Base-by-base conservation (phyloP, 495 filamentous ascomycete genomes). In the Clohesyomyces aquaticus region DNA sequence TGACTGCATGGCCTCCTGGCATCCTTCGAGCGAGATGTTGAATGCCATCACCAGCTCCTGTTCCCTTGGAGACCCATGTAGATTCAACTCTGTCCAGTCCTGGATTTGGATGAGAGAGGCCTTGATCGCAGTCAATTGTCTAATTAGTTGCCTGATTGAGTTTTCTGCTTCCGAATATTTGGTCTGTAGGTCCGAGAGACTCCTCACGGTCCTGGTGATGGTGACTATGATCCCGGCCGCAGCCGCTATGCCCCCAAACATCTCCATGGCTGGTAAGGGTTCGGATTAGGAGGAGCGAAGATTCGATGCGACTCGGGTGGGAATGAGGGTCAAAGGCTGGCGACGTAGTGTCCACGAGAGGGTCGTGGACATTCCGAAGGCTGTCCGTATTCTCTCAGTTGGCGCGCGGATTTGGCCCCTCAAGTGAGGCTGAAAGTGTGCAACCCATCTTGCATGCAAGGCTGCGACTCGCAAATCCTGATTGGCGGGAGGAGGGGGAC, bases 101-200 rank as follows among this genome's bases (percentile, higher is more conserved):
- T 76, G 68, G 52, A 82, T 75, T 56, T 78, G 76, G 14, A 66
- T 73, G 22, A 82, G 54, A 6, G 79, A 74, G 1, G 75, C 68
- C 42, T 73, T 70, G 55, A 81, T 76, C 23, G 74, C 77, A 9
- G 58, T 74, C 43, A 82, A 63, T 61, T 80, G 72, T 16, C 66
- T 61, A 29, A 79, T 76, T 29, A 80, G 73, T 19, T 74, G 74
- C 23, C 70, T 67, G 23, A 82, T 78, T 19, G 75, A 77, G 47
- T 74, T 66, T 52, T 80, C 76, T 35, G 78, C 75, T 62, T 77
- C 72, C n/a, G 63, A 63, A 54, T 75, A 78, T 73, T 75, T 79
- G 14, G 71, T 74, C 26, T 67, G 68, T 1, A 79, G 65, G 27
- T 75, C 61, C 6, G 72, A 70, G 9, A 80, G 67, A 10, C 71